Base-by-base conservation (phyloP, 495 filamentous ascomycete genomes). In the Tuber borchii region DNA sequence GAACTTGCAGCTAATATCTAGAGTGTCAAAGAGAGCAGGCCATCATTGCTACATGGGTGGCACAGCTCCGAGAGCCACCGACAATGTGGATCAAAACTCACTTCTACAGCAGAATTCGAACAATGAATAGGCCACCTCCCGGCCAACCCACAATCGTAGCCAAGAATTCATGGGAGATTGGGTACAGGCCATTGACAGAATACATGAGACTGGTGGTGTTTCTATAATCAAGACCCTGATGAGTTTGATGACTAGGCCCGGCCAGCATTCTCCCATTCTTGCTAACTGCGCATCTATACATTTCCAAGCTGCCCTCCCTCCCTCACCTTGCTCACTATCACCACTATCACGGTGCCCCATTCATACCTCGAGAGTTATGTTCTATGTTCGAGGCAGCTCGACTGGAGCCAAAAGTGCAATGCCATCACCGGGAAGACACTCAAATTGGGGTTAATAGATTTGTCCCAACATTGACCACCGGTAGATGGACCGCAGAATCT, bases 401-500 rank as follows among this genome's bases (percentile, higher is more conserved):
- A 76, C 78, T 84, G 71, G 86, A 81, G 56, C 79, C 79, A 22
- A 86, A 82, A 83, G 85, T 77, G 45, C 71, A 76, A 56, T 70
- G 81, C 2, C 80, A 82, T 44, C 78, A 81, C 68, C 81, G 81
- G 20, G 81, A 83, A 71, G 81, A 83, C 40, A 74, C 81, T 37
- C 79, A 81, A 78, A 81, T 74, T 7, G 75, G 71, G 56, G 78
- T 83, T 39, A 82, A 80, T 69, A 77, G 73, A 46, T 97, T 97
- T 84, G 85, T 87, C 37, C 87, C 92, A 26, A 88, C 88, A 45
- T 85, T 88, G 4, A 97, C 95, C 17, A 85, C 85, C 61, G 85
- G 86, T 61, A 90, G 95, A 69, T 99, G 96, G 94, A 90, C 92
- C 79, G 93, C 97, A 80, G 95, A 98, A 84, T 92, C 94, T 19